Evolutionary conservation across 1,139 yeast genomes (phyloP), one percentile per base, ranked within the genome.

Genomic region (Arxiozyma slooffiae): DNA sequence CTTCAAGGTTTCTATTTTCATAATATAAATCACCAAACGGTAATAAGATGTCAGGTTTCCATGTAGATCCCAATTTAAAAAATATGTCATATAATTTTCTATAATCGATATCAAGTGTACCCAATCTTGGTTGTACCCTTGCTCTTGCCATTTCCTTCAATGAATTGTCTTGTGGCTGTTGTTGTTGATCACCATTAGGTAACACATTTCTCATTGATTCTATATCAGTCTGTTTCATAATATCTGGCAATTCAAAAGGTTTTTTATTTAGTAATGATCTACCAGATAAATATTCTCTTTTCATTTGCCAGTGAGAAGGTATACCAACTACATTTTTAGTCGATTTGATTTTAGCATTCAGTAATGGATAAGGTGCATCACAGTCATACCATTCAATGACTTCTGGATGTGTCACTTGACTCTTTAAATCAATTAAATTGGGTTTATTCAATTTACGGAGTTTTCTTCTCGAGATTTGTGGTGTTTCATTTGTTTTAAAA

Each of bases 81-180:
- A 92, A 90, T 0, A 97, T 96, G 63, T 87, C 85, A 62, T 89
- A 82, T 26, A 92, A 68, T 57, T 82, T 85, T 55, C 79, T 84
- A 64, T 85, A 90, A 66, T 92, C 97, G 38, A 92, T 78, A 67
- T 92, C 98, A 26, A 92, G 69, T 52, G 81, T 75, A 1, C 96
- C 96, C 80, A 88, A 74, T 64, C 87, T 88, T 0, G 97, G 97
- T 64, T 88, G 96, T 0, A 90, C 95, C 50, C 85, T 75, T 52
- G 86, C 94, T 55, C 97, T 74, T 65, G 84, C 85, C 62, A 78
- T 78, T 60, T 88, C 95, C 60, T 85, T 81, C 56, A 88, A 64
- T 2, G 85, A 76, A 8, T 73, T 72, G 21, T 78, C 84, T 38
- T 75, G 78, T 2, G 73, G 72, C 21, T 77, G 83, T 39, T 75